A percentile compares a stretch with the other conserved stretches of the same genome.
These are phyloP conservation scores for Colletotrichum chlorophyti DNA, from an alignment of 2,329 filamentous ascomycete species.

Conservation along the genomic window DNA sequence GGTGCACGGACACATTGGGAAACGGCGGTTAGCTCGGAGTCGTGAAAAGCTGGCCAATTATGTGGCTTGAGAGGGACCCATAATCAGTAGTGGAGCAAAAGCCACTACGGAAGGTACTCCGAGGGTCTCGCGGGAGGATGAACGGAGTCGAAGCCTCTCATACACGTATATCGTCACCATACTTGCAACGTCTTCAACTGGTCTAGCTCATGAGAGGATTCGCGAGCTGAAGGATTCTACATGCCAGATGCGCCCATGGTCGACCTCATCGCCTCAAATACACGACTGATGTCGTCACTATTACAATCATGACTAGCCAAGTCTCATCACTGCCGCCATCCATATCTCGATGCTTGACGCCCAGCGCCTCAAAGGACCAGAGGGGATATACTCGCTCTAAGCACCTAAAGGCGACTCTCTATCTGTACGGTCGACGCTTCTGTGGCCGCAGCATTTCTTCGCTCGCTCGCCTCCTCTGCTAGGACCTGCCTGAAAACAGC, in stretches of 20 bases:
- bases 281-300: too few species aligned
- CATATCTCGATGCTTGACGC: too few species aligned
- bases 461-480: background rate
- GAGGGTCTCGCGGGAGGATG: too few species aligned
- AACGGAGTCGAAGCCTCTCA: too few species aligned
- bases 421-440: background rate
- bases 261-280: too few species aligned
- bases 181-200: too few species aligned
- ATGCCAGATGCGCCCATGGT: too few species aligned
- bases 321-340: too few species aligned
- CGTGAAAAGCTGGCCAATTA: background rate
- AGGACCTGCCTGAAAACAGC: conserved; percentile 37
- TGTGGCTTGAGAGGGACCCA: rapidly evolving
- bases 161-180: too few species aligned
- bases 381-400: background rate
- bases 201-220: too few species aligned
- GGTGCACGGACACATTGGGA: background rate
- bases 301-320: too few species aligned
- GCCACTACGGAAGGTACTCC: background rate
- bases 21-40: background rate
- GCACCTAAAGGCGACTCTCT: conserved; percentile 12
- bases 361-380: background rate
- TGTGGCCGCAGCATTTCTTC: background rate
- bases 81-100: background rate
- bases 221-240: too few species aligned